Evolutionary conservation across 495 filamentous ascomycete species (phyloP).

Genomic region (Aspergillus avenaceus): DNA sequence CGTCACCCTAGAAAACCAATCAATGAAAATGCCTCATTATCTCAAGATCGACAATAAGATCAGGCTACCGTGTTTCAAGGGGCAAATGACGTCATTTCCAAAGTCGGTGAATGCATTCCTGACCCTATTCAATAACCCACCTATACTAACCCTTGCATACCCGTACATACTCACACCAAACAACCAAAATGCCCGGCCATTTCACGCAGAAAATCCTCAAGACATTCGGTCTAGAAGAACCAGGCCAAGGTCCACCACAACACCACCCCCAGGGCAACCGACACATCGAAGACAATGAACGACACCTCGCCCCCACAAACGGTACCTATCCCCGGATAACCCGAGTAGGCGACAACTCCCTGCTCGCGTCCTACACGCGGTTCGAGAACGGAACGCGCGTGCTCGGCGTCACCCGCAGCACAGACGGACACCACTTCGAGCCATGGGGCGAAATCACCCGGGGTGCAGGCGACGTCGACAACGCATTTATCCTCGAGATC

Average conservation of each 20-base stretch:
- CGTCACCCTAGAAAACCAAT: too few species aligned
- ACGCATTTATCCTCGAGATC: slow-evolving; percentile 52
- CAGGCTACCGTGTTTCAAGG: too few species aligned
- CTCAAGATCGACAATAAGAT: too few species aligned
- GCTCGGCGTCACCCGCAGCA: slow-evolving; percentile 32
- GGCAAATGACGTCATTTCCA: too few species aligned
- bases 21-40: too few species aligned
- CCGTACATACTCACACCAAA: too few species aligned
- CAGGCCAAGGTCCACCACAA: background rate
- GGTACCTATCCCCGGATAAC: slow-evolving; percentile 40
- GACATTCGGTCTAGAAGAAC: slow-evolving; percentile 22
- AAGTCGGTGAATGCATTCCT: too few species aligned
- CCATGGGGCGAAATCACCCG: slow-evolving; percentile 36
- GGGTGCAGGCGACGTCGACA: slow-evolving; percentile 51
- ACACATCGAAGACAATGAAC: slow-evolving; percentile 35
- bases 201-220: slow-evolving; percentile 38
- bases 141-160: too few species aligned
- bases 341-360: slow-evolving; percentile 33
- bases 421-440: slow-evolving; percentile 33
- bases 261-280: slow-evolving; percentile 17
- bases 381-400: slow-evolving; percentile 26
- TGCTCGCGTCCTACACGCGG: slow-evolving; percentile 39
- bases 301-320: slow-evolving; percentile 32
- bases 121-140: too few species aligned
- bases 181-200: slow-evolving; percentile 31